Base-by-base conservation (phyloP, 2,329 filamentous ascomycete species). In the Calonectria multiphialidica region DNA sequence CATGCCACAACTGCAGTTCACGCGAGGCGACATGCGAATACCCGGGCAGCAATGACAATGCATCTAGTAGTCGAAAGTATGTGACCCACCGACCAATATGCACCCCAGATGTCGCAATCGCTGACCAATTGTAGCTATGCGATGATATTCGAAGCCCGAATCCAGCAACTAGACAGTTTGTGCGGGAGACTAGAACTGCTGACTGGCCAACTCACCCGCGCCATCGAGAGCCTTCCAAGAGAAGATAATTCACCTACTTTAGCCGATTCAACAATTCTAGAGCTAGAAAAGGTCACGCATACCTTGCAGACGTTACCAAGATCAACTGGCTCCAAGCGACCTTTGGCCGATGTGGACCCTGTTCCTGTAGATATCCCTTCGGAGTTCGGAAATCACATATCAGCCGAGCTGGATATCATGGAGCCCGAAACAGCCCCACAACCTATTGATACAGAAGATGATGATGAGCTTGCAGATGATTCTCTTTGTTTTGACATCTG, bases 111-210 rank as follows among this genome's bases (percentile, higher is more conserved):
- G 33, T 37, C 53, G 28, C 50, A 44, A 37, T 47, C 40, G 44
- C 50, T 45, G 23, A 66, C 28, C 13, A n/a, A 23, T 25, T 13
- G n/a, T 4, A 68, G 66, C 66, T 68, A 68, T 63, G 57, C 53
- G 21, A 59, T 61, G 16, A 66, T 64, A 35, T 49, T 72, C 8
- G 79, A 80, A 59, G 77, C 74, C 0, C 69, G 76, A 18, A 80
- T 73, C 37, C 78, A 80, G 33, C 72, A 81, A 49, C 71, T 80
- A 59, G 77, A 78, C 30, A 5, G 57, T 1, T 69, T 80, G n/a
- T 79, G 77, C 57, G 64, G 76, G 21, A 71, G 76, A n/a, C 72
- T 80, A 2, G 79, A 80, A 33, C 21, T 15, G 5, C 62, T 80
- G 2, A 69, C 75, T 9, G 62, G 53, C 5, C 69, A 77, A 33